phyloP scores from a whole-genome alignment of 257 asterid species.

The Handroanthus guayacan region DNA sequence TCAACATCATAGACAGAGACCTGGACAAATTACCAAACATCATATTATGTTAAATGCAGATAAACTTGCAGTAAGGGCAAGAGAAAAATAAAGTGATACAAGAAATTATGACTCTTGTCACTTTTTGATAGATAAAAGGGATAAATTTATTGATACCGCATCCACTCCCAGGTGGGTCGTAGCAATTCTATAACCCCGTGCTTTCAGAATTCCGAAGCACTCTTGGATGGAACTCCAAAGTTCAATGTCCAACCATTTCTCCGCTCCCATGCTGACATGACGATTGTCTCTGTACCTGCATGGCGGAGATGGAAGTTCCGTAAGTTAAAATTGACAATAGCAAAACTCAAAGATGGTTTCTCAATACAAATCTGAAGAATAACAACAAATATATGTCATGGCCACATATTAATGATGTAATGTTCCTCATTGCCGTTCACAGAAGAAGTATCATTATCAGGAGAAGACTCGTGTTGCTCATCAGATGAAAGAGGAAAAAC shows the following conservation, averaged over 20 bases:
- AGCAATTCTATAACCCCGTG: constrained; percentile 94
- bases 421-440: constrained; percentile 14
- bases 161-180: constrained; percentile 79
- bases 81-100: not conserved
- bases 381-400: not conserved
- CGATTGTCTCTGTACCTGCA: constrained; percentile 90
- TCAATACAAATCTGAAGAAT: not conserved
- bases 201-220: constrained; percentile 77
- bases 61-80: constrained; percentile 3
- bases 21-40: constrained; percentile 47
- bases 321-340: constrained; percentile 7
- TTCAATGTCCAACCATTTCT: constrained; percentile 98
- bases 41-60: not conserved
- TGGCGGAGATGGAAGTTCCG: not conserved
- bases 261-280: constrained; percentile 99
- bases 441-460: not conserved
- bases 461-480: not conserved
- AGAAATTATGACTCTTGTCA: not conserved
- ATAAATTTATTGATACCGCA: constrained; percentile 52
- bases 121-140: not conserved
- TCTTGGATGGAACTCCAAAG: constrained; percentile 80
- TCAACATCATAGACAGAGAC: constrained; percentile 87
- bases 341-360: not conserved
- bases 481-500: not conserved
- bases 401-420: not conserved